Evolutionary conservation across 257 asterid genomes (phyloP), one percentile per base, ranked within the genome.

Genomic region (Knoxia roxburghii): DNA sequence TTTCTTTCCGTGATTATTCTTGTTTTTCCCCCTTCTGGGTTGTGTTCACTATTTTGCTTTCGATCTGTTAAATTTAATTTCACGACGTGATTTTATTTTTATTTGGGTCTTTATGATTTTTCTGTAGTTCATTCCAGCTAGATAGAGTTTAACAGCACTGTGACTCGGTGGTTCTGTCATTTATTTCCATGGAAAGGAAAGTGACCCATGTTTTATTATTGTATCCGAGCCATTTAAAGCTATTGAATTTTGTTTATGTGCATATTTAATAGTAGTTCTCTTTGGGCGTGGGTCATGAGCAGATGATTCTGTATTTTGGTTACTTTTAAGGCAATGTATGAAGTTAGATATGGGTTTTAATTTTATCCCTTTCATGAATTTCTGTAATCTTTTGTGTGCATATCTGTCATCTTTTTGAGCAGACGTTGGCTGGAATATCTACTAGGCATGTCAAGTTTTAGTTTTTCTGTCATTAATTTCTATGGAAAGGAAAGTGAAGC

Each of bases 41-140:
- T 53, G 32, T 26, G 30, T 33, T 0, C 17, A 32, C 11, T 65
- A n/a, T 33, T 54, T 56, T 15, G 5, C 7, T 14, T 21, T 65
- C 39, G 76, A 70, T 70, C 76, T 70, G 72, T 70, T 18, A 5
- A 20, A 37, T 65, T 65, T 32, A n/a, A 20, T 45, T 21, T 59
- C 12, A 21, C n/a, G 58, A 6, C 1, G 18, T 9, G 45, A 5
- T 2, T 61, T 21, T 32, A 7, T 50, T 70, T 51, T 7, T n/a
- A n/a, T 3, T 62, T 52, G 7, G n/a, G 60, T 60, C 12, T 52
- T 39, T 29, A 51, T 23, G 13, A 8, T 7, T 40, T 12, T n/a
- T 17, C 13, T 15, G 10, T 1, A 7, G 11, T 18, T 51, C 21
- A 26, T 20, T 51, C n/a, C n/a, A 37, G 13, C 33, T 29, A 33